phyloP scores from a whole-genome alignment of 148 eudicot genomes.

The Vaccinium vitisidaea region DNA sequence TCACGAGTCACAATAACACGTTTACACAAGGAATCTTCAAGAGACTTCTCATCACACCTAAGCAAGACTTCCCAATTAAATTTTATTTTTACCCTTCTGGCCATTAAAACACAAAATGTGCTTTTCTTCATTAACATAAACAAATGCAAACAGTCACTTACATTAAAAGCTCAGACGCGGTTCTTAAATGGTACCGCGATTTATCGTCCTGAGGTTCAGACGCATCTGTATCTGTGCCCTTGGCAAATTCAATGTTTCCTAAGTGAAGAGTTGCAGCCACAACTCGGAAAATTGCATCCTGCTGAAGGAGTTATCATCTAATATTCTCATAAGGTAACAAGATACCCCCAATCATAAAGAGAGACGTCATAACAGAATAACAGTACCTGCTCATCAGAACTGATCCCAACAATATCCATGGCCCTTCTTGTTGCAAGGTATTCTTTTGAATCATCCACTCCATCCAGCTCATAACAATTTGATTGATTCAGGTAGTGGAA shows the following conservation, averaged over 20 bases:
- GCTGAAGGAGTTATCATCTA: constrained; percentile 18
- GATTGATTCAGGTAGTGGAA: constrained; percentile 94
- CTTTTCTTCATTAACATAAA: background rate
- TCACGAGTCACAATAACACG: constrained; percentile 93
- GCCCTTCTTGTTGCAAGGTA: constrained; percentile 83
- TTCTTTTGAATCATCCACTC: constrained; percentile 73
- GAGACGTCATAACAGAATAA: background rate
- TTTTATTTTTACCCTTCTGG: background rate
- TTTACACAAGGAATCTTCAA: constrained; percentile 92
- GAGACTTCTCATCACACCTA: constrained; percentile 92
- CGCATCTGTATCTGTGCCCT: constrained; percentile 74
- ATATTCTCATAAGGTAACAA: background rate
- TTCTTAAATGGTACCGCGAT: constrained; percentile 72
- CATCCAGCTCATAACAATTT: constrained; percentile 70
- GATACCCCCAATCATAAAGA: background rate
- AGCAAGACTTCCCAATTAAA: constrained; percentile 17
- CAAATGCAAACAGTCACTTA: constrained; percentile 26
- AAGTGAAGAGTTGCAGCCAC: constrained; percentile 93
- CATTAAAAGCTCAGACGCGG: constrained; percentile 81
- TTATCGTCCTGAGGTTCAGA: constrained; percentile 83
- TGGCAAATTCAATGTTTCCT: constrained; percentile 84
- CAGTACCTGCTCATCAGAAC: constrained; percentile 74
- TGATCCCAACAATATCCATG: constrained; percentile 89
- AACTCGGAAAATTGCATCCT: constrained; percentile 96
- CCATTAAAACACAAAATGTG: background rate